Evolutionary conservation across 495 filamentous ascomycete genomes (phyloP), one percentile per base, ranked within the genome.

Genomic region (Aspergillus nanangensis): DNA sequence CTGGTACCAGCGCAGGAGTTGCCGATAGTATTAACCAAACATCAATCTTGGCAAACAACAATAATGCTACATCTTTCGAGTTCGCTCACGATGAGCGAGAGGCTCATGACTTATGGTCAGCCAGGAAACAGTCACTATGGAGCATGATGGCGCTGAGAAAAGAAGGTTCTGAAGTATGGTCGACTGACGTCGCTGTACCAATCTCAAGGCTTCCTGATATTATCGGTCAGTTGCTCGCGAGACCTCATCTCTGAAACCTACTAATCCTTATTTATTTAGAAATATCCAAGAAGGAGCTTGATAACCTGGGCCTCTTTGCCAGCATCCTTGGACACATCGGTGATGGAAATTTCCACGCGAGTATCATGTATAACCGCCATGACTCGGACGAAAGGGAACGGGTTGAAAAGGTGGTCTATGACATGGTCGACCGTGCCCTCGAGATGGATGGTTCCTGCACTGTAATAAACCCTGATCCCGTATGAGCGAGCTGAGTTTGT

Each of bases 401-500:
- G 34, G 87, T 95, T 2, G 84, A 93, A 58, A 76, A 71, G 27
- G 87, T 87, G 41, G 88, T 95, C 19, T 78, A 90, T 53, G 83
- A 88, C 50, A 94, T 96, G 90, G 88, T 95, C 17, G 80, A 87
- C 53, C 74, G 88, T 18, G 90, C 89, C 7, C 56, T 96, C 20
- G 88, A 90, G 34, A 95, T 96, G 90, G 90, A 95, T 44, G 90
- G 90, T 1, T 95, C 91, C 4, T 92, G 88, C 67, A 92, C 89
- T 1, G 82, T 78, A 75, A 58, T 61, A 18, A 19, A 38, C 31
- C 23, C 38, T 27, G 25, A 31, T 23, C 22, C 17, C 19, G 45
- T 23, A 10, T 11, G 11, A 20, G 2, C 8, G 5, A 11, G n/a
- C 7, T 29, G 33, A 9, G 35, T 24, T 11, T 10, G 15, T 31